Conservation (phyloP, 2,329 filamentous ascomycete genomes). For the Neopestalotiopsis rosae region DNA sequence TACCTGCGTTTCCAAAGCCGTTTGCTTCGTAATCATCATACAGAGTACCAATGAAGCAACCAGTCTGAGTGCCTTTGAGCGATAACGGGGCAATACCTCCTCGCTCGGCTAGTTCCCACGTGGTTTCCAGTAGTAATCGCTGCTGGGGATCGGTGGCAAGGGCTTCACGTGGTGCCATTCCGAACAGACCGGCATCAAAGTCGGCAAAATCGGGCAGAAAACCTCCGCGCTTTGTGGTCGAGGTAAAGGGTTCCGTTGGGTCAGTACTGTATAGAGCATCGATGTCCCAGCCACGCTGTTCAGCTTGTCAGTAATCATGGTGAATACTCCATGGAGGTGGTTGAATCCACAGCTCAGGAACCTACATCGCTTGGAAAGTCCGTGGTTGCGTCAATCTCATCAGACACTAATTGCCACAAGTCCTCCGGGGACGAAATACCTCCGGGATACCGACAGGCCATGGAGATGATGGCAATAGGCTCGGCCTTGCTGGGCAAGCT, state of each 20-base stretch:
- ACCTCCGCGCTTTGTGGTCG: conserved; percentile 12
- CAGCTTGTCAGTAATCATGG: conserved; percentile 2
- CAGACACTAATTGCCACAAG: conserved; percentile 12
- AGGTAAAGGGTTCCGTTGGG: conserved; percentile 11
- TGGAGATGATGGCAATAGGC: conserved; percentile 14
- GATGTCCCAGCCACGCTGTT: conserved; percentile 12
- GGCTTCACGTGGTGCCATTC: conserved; percentile 15
- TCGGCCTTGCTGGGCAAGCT: not conserved
- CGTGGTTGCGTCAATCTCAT: conserved; percentile 13
- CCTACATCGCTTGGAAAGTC: conserved; percentile 15
- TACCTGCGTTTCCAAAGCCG: conserved; percentile 15
- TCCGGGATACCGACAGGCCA: conserved; percentile 14
- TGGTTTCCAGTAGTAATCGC: conserved; percentile 16
- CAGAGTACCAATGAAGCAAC: conserved; percentile 14
- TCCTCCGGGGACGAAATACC: conserved; percentile 14
- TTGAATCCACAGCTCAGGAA: not conserved
- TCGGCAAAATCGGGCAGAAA: conserved; percentile 15
- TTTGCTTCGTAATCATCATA: conserved; percentile 16
- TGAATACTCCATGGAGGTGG: no score
- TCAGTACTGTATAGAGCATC: conserved; percentile 11
- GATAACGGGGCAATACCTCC: conserved; percentile 12
- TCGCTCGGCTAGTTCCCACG: conserved; percentile 16
- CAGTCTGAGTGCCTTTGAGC: conserved; percentile 15
- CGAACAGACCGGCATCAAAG: conserved; percentile 13
- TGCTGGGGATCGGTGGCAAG: conserved; percentile 13